Percentiles rank a stretch among this genome's conserved stretches.
These are phyloP conservation scores for Westerdykella sp. DNA, from an alignment of 2,329 filamentous ascomycete genomes.

Conservation along the genomic window DNA sequence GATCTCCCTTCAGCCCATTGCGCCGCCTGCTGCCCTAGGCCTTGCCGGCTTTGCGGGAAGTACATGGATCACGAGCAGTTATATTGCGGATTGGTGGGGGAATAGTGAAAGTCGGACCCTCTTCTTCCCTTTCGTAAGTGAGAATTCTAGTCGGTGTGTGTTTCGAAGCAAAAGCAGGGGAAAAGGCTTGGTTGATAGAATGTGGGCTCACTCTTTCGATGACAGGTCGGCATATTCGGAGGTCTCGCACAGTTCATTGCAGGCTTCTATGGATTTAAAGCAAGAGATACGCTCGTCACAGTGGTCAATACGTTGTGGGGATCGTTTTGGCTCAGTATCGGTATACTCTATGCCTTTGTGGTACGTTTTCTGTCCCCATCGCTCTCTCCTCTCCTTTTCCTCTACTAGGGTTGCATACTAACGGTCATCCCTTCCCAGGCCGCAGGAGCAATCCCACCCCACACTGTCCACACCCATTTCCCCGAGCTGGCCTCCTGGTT, in stretches of 20 bases:
- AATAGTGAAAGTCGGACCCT: constrained; percentile 13
- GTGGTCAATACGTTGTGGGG: constrained; percentile 19
- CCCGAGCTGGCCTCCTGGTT: neutral
- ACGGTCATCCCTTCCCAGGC: neutral
- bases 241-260: constrained; percentile 26
- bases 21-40: constrained; percentile 23
- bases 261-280: constrained; percentile 14
- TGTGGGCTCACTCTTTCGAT: neutral
- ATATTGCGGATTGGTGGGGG: constrained; percentile 14
- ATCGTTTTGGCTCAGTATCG: constrained; percentile 16
- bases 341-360: constrained; percentile 7
- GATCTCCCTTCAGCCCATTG: constrained; percentile 23
- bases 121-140: constrained; percentile 20
- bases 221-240: constrained; percentile 15
- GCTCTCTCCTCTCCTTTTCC: too few relatives aligned
- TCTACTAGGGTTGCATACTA: too few relatives aligned
- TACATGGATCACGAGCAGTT: constrained; percentile 17
- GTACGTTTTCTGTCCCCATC: too few relatives aligned
- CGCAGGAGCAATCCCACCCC: neutral
- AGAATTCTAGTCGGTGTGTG: too few relatives aligned
- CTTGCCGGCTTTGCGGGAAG: constrained; percentile 24
- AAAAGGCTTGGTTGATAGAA: too few relatives aligned
- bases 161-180: too few relatives aligned
- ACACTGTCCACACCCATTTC: neutral
- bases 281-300: constrained; percentile 15